Conservation (phyloP, 2,329 filamentous ascomycete genomes). For the Mollisia scopiformis region DNA sequence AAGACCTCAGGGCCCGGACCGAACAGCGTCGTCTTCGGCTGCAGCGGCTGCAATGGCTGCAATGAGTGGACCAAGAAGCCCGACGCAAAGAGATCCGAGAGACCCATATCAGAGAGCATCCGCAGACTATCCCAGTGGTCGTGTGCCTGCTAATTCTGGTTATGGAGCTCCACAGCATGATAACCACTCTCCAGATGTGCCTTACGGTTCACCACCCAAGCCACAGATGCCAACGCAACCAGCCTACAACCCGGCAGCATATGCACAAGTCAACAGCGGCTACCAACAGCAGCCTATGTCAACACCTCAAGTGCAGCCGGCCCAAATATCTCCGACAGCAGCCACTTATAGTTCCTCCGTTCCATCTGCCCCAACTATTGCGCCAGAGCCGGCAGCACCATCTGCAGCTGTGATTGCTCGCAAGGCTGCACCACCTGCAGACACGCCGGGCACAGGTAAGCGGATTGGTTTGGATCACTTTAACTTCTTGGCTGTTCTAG, state of each 20-base stretch:
- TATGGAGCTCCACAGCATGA: constrained; percentile 24
- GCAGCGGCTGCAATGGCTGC: constrained; percentile 61
- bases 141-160: constrained; percentile 14
- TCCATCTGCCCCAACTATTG: constrained; percentile 35
- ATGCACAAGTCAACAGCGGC: constrained; percentile 62
- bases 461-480: constrained; percentile 97
- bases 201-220: constrained; percentile 35
- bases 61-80: constrained; percentile 50
- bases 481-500: constrained; percentile 97
- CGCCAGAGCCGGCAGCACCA: constrained; percentile 30
- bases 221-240: constrained; percentile 53
- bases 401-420: constrained; percentile 40
- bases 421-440: constrained; percentile 72
- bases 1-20: constrained; percentile 54
- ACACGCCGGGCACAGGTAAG: constrained; percentile 72
- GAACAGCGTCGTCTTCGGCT: constrained; percentile 53
- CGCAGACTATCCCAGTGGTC: constrained; percentile 32
- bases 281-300: constrained; percentile 49
- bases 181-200: constrained; percentile 27
- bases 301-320: constrained; percentile 29
- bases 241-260: constrained; percentile 79
- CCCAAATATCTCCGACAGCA: constrained; percentile 34
- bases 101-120: constrained; percentile 34
- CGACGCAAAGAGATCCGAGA: constrained; percentile 19
- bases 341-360: constrained; percentile 34